phyloP scores from a whole-genome alignment of 805 yeast genomes.

The Kodamaea kakaduensis region DNA sequence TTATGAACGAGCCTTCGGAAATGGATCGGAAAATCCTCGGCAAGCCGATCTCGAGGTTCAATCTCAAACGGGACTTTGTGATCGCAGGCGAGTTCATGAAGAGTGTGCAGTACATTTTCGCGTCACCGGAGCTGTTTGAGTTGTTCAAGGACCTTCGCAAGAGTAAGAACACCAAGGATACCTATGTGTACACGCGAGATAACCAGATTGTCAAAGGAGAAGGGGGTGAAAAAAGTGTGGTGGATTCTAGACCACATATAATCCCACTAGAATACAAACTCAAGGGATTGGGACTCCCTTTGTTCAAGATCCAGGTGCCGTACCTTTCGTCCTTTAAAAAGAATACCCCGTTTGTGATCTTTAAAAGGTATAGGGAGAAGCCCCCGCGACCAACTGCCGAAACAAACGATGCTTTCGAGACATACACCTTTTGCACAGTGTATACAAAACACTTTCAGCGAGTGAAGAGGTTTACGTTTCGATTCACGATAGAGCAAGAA shows the following conservation, averaged over 20 bases:
- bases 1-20: slow-evolving; percentile 14
- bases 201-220: slow-evolving; percentile 16
- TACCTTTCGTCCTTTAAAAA: slow-evolving; percentile 34
- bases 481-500: slow-evolving; percentile 20
- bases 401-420: slow-evolving; percentile 26
- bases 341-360: slow-evolving; percentile 31
- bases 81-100: slow-evolving; percentile 34
- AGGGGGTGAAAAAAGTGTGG: slow-evolving; percentile 3
- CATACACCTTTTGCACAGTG: slow-evolving; percentile 33
- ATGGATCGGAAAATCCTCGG: slow-evolving; percentile 16
- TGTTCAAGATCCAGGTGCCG: slow-evolving; percentile 33
- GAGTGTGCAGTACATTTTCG: slow-evolving; percentile 26
- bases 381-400: slow-evolving; percentile 20
- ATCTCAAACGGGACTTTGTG: slow-evolving; percentile 26
- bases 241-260: slow-evolving; percentile 30
- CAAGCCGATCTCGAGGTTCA: slow-evolving; percentile 19
- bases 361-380: slow-evolving; percentile 28
- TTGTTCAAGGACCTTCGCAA: slow-evolving; percentile 26
- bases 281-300: slow-evolving; percentile 35
- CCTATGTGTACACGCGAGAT: slow-evolving; percentile 18
- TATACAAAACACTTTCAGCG: slow-evolving; percentile 24
- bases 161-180: slow-evolving; percentile 21
- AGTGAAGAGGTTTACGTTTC: slow-evolving; percentile 27
- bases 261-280: slow-evolving; percentile 29
- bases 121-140: slow-evolving; percentile 25